Evolutionary conservation across 2,329 filamentous ascomycete genomes (phyloP), one percentile per base, ranked within the genome.

Genomic region (Daldinia sp.): DNA sequence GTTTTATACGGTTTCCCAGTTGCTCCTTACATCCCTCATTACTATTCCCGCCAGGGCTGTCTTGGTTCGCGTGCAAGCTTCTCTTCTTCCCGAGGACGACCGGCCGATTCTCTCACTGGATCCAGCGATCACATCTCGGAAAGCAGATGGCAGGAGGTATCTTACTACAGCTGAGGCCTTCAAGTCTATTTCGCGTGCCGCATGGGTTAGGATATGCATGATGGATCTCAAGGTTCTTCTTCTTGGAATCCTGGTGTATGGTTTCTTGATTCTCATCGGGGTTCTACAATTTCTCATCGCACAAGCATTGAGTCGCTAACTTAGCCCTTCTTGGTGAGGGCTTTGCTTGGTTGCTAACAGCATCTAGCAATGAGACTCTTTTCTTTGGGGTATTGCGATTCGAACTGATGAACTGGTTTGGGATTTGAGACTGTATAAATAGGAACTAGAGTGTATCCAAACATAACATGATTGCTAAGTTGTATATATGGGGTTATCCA

Each of bases 101-200:
- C 88, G 94, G 77, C 87, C 91, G 19, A 90, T 97, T 67, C 87
- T 97, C 51, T 88, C 91, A 35, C 95, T 97, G 70, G 93, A 97
- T 80, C 90, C 92, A 64, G 88, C 88, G 34, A 94, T 95, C 71
- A 85, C 84, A 62, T 90, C 90, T 67, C 88, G 87, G 15, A 83
- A 85, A 61, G 82, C 90, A 48, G 80, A 91, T 13, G 88, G 86
- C 57, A 85, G 82, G 64, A 89, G 90, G 68, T 87, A 85, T 68
- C 82, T 91, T 63, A 85, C 90, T 29, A 84, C 93, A 71, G 73
- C 84, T 29, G 89, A 94, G 70, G 93, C 92, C 1, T 93, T 91
- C 90, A 83, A 81, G 70, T 90, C 87, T 25, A 92, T 96, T 75
- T 86, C 88, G 75, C 85, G 84, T 74, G 80, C 85, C 64, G 86